A percentile compares a stretch with the other conserved stretches of the same genome.
phyloP scores from a whole-genome alignment of 2,329 filamentous ascomycete species.

The Calonectria pseudoturangicola region DNA sequence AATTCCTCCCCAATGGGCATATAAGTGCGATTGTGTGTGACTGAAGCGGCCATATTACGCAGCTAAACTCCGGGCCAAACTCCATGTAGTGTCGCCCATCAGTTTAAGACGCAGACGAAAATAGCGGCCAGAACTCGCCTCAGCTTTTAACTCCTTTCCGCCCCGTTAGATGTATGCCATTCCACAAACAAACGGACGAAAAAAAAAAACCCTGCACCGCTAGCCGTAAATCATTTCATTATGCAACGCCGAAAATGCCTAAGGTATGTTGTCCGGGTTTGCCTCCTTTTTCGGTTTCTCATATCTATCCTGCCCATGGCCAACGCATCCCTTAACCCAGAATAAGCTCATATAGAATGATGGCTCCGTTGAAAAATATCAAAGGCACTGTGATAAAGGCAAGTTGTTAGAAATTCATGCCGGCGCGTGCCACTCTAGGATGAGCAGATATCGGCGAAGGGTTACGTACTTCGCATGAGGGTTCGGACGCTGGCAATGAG shows the following conservation, averaged over 20 bases:
- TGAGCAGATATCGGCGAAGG: not conserved
- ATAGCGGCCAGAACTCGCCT: constrained; percentile 36
- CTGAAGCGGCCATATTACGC: constrained; percentile 46
- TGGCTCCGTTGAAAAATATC: constrained; percentile 87
- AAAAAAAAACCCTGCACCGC: constrained; percentile 22
- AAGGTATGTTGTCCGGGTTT: constrained; percentile 45
- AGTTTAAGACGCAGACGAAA: constrained; percentile 36
- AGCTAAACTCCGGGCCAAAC: constrained; percentile 35
- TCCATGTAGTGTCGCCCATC: constrained; percentile 32
- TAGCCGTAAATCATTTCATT: constrained; percentile 39
- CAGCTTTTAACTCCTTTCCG: constrained; percentile 2
- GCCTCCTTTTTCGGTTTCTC: constrained; percentile 29
- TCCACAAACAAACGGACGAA: not conserved
- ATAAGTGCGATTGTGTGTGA: constrained; percentile 22
- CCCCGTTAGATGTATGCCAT: constrained; percentile 13
- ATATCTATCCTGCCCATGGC: constrained; percentile 14
- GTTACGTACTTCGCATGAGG: constrained; percentile 86
- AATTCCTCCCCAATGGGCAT: constrained; percentile 23
- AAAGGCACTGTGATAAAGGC: constrained; percentile 80
- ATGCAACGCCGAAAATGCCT: constrained; percentile 47
- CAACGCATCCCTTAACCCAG: constrained; percentile 73
- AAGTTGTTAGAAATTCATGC: constrained; percentile 36
- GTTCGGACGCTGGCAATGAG: constrained; percentile 93
- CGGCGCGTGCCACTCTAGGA: not conserved
- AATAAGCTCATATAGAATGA: constrained; percentile 88